Base-by-base conservation (phyloP, 2,329 filamentous ascomycete species). In the Cordyceps tenuipes region DNA sequence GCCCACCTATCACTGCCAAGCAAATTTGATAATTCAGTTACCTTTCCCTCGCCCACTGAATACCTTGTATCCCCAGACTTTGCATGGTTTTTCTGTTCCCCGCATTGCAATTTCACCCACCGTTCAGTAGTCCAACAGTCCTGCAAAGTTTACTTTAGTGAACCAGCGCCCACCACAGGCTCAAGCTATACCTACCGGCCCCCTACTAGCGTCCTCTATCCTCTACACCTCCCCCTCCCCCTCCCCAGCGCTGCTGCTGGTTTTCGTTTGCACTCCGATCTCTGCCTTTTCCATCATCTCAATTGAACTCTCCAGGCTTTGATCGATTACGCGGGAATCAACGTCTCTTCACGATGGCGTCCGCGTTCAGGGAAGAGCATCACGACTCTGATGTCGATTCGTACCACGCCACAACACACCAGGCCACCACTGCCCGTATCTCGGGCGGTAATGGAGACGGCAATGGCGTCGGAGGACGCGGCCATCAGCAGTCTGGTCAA, bases 261-360 rank as follows among this genome's bases (percentile, higher is more conserved):
- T 17, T 52, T 44, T 15, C 21, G 23, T 10, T 34, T 26, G 41
- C 41, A 31, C 31, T 48, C 8, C 41, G 8, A 26, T 34, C 52
- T 55, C 52, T 44, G 52, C 41, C 39, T 55, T 34, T 34, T 46
- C 26, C 52, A 55, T 55, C 52, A 41, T 41, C 41, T 46, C 39
- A 46, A 55, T 55, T 46, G 39, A 10, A 3, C 12, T 55, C 26
- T 29, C 19, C 9, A 41, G 36, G 19, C 13, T n/a, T 26, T 43
- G 7, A 26, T 26, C 29, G 7, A 39, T 36, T 5, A 9, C 29
- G 54, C 43, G 54, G 29, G 43, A 48, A 57, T 36, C 43, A 47
- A 26, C 54, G 43, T 57, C 44, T n/a, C 26, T 57, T 47, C 54
- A 57, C 39, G 21, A 59, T 59, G 57, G 57, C 57, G 41, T 59